These are phyloP conservation scores for Fusarium sp. DNA, from an alignment of 2,329 filamentous ascomycete species.

Conservation along the genomic window DNA sequence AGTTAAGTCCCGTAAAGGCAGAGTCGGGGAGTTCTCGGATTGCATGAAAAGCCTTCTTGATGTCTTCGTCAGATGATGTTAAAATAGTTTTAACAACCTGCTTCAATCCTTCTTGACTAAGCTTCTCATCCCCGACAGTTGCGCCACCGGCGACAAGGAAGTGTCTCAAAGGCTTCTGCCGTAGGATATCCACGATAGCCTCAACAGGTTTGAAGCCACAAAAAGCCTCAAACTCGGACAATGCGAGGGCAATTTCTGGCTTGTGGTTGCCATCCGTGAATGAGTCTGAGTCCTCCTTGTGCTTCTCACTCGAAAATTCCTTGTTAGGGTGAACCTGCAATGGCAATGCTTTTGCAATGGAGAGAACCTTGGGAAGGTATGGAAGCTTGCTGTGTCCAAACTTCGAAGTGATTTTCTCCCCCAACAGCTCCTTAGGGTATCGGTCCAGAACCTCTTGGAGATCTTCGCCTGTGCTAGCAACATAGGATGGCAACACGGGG, in stretches of 20 bases:
- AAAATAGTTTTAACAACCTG: conserved; percentile 62
- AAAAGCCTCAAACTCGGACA: conserved; percentile 78
- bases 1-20: conserved; percentile 58
- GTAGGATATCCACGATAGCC: conserved; percentile 67
- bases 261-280: conserved; percentile 82
- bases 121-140: conserved; percentile 47
- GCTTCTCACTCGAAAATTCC: conserved; percentile 69
- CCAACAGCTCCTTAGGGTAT: conserved; percentile 70
- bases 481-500: conserved; percentile 72
- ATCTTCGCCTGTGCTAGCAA: conserved; percentile 68
- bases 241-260: conserved; percentile 79
- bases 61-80: conserved; percentile 56
- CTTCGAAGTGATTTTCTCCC: conserved; percentile 66
- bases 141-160: conserved; percentile 27
- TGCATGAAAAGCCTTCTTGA: conserved; percentile 33
- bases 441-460: conserved; percentile 71
- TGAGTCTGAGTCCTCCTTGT: conserved; percentile 69
- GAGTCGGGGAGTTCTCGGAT: conserved; percentile 50
- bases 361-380: conserved; percentile 79
- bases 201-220: conserved; percentile 75
- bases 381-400: conserved; percentile 71
- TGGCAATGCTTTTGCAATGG: conserved; percentile 78
- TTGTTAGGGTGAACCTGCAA: conserved; percentile 81
- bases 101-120: conserved; percentile 61
- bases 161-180: conserved; percentile 50